Conservation (phyloP, 1,284 basidiomycete genomes). For the Flammula alnicola region DNA sequence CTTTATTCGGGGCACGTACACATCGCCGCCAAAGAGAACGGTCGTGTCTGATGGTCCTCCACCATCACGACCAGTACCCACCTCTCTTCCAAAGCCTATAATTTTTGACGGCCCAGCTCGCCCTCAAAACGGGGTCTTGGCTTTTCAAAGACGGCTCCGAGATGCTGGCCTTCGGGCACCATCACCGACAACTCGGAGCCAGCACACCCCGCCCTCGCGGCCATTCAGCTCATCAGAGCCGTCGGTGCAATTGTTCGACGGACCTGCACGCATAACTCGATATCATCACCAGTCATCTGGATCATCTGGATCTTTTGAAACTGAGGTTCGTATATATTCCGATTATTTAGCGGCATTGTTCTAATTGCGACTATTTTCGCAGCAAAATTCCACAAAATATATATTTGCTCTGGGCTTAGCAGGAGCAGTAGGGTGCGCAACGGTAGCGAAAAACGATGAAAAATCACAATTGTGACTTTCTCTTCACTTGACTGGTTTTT, state of each 20-base stretch:
- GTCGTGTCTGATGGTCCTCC: no score
- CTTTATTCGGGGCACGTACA: conserved; percentile 25
- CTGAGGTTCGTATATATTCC: conserved; percentile 19
- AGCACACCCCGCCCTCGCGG: conserved; percentile 21
- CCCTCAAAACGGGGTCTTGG: conserved; percentile 35
- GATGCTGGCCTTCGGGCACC: conserved; percentile 22
- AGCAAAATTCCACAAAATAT: conserved; percentile 22
- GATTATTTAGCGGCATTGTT: not conserved
- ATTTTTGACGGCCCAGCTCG: conserved; percentile 51
- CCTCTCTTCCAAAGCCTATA: conserved; percentile 43
- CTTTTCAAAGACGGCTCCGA: conserved; percentile 26
- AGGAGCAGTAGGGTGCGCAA: conserved; percentile 25
- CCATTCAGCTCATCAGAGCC: conserved; percentile 30
- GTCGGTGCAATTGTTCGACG: conserved; percentile 44
- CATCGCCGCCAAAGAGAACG: conserved; percentile 7
- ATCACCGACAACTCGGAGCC: conserved; percentile 16
- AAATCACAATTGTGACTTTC: not conserved
- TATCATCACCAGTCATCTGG: conserved; percentile 28
- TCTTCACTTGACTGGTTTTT: no score
- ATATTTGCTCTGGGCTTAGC: conserved; percentile 25
- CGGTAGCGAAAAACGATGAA: conserved; percentile 22
- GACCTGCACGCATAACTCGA: conserved; percentile 41
- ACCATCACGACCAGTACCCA: conserved; percentile 25
- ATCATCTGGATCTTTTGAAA: conserved; percentile 9
- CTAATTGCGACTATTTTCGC: not conserved